Base-by-base conservation (phyloP, 1,284 basidiomycete genomes). In the Papiliotrema fonsecae region DNA sequence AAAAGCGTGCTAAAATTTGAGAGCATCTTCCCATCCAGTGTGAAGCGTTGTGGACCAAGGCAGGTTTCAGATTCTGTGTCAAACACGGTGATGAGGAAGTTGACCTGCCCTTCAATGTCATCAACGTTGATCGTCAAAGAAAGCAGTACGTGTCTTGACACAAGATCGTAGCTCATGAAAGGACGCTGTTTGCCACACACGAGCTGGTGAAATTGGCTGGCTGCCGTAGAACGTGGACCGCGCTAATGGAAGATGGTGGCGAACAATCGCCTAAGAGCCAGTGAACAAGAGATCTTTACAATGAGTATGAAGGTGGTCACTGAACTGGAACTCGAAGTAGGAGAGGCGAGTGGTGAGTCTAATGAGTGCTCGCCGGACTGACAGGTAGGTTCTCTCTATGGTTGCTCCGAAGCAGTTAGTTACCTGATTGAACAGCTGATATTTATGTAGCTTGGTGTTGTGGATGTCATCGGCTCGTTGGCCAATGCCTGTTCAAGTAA, bases 381-480 rank as follows among this genome's bases (percentile, higher is more conserved):
- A 41, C 18, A 24, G 11, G 38, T 21, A 72, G 70, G 84, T 1
- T 84, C 81, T 16, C 72, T 94, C n/a, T 91, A 90, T 68, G 85
- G 85, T 53, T 84, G 86, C 7, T 88, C 87, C 0, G 90, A 93
- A 75, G 87, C 87, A n/a, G 87, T 88, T 55, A 46, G 76, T 65
- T 25, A 21, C 18, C 34, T 11, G 26, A 11, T 32, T 14, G 37
- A 13, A 6, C 4, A 22, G 24, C 22, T 5, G 5, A n/a, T 30
- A 30, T 39, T n/a, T n/a, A n/a, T n/a, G n/a, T 46, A 89, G 82
- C 78, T 93, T 39, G 87, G 88, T 0, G 74, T 89, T 46, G 70
- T 93, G 1, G 92, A 96, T 91, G 78, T 66, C 26, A 70, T 94
- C 2, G 85, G 85, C 79, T 83, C 86, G 2, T 92, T 94, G 67